Conservation (phyloP, 768 basidiomycete species). For the Naematelia aurantialba region DNA sequence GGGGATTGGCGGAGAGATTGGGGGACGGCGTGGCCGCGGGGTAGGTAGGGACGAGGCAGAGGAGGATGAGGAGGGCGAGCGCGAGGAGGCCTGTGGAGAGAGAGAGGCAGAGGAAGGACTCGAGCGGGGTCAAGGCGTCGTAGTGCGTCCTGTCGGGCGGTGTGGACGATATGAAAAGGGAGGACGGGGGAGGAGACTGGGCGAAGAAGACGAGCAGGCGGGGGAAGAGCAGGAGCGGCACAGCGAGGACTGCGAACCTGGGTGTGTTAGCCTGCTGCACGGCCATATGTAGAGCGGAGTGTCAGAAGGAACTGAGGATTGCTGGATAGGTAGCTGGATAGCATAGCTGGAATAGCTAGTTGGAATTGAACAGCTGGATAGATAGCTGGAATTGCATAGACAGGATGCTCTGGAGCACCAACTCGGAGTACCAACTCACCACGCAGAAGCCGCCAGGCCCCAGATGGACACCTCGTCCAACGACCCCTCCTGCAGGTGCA, state of each 20-base stretch:
- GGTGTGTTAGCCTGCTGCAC: too few relatives aligned
- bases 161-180: conserved; percentile 8
- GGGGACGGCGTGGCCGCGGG: conserved; percentile 23
- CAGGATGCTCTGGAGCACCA: too few relatives aligned
- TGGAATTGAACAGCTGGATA: too few relatives aligned
- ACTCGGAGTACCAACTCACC: conserved; percentile 43
- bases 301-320: too few relatives aligned
- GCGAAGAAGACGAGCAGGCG: conserved; percentile 49
- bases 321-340: too few relatives aligned
- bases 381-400: too few relatives aligned
- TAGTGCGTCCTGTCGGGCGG: conserved; percentile 36
- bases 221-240: conserved; percentile 47
- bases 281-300: too few relatives aligned
- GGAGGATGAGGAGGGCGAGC: conserved; percentile 27
- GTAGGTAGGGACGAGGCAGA: conserved; percentile 33
- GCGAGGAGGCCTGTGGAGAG: conserved; percentile 27
- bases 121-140: conserved; percentile 43
- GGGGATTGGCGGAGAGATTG: too few relatives aligned
- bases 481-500: conserved; percentile 42
- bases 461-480: conserved; percentile 43
- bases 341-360: too few relatives aligned
- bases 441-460: conserved; percentile 37
- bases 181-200: conserved; percentile 31
- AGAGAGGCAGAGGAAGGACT: conserved; percentile 36
- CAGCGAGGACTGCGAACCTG: conserved; percentile 42